Evolutionary conservation across 257 asterid genomes (phyloP), one percentile per base, ranked within the genome.

Genomic region (Jasminum sambac): DNA sequence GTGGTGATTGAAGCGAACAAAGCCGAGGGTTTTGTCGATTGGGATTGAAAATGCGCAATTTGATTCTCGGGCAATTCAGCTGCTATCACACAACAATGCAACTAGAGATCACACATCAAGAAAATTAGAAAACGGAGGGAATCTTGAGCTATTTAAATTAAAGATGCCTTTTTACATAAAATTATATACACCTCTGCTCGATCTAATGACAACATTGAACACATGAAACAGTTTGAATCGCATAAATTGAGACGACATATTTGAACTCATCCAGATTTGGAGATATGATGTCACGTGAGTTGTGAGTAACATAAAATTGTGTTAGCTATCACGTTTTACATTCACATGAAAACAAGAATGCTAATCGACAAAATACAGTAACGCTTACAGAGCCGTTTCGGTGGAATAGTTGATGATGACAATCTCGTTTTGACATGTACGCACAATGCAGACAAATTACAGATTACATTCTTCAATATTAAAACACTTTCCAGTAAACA

Each of bases 61-160:
- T 69, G 93, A 79, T 84, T 90, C 73, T 93, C 95, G 1, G 86
- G 95, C 82, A 90, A 57, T 19, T 91, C 98, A 77, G 87, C 79
- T 59, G 50, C 74, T 14, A 74, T 63, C 14, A 36, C 21, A 59
- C 1, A 72, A 41, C 13, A 69, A 16, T 37, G 13, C 55, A 43
- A 26, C 24, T 72, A 59, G 67, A 67, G 37, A 65, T 68, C 17
- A 77, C 42, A 76, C 21, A 74, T 70, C 76, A 75, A n/a, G n/a
- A n/a, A n/a, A n/a, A n/a, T n/a, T n/a, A 73, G 65, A 72, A 46
- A 69, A 68, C 64, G 64, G 16, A 64, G 72, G 66, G 70, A 63
- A 68, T n/a, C n/a, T n/a, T 21, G 21, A 59, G 40, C 64, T 8
- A 17, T 72, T 74, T 30, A 34, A 48, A 77, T 72, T 63, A 79